Base-by-base conservation (phyloP, 495 filamentous ascomycete genomes). In the Daldinia grandis region DNA sequence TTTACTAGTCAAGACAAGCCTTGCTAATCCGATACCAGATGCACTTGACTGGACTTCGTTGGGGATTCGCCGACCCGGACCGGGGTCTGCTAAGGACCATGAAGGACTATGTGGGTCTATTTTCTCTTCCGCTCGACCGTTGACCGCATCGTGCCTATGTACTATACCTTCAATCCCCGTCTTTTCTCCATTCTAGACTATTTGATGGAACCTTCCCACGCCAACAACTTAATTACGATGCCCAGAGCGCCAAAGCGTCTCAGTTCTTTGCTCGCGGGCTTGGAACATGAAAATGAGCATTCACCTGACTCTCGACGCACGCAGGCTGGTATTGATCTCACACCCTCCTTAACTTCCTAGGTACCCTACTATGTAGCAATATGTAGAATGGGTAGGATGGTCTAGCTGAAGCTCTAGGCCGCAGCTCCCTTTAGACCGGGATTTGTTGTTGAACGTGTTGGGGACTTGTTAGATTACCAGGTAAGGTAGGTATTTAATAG, bases 51-150 rank as follows among this genome's bases (percentile, higher is more conserved):
- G 64, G 64, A 51, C 54, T 71, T 31, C 5, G 42, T 69, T 66
- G 59, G 62, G 61, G 60, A 57, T 55, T 62, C 61, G 64, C 64
- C 70, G 65, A 73, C 61, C 67, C 65, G 61, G 70, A 66, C 65
- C 70, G 64, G 70, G 69, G 65, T 49, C 38, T 54, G 50, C 15
- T 25, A 35, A 35, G 33, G 12, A 14, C 33, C 2, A 35, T 35
- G 1, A 35, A 59, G 33, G n/a, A 33, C 67, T 9, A 64, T 66
- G 71, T 76, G 74, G 71, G 71, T 25, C 58, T 53, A 66, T 66
- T 28, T 58, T 27, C 21, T 67, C 72, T 74, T 76, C 74, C 74
- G 74, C 72, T 76, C 74, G 74, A 74, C 74, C 74, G 74, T 64
- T 71, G 53, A 68, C 62, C 42, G 54, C 47, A 68, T 68, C 35